phyloP scores from a whole-genome alignment of 208 protist species.

The Acanthamoeba polyphaga region DNA sequence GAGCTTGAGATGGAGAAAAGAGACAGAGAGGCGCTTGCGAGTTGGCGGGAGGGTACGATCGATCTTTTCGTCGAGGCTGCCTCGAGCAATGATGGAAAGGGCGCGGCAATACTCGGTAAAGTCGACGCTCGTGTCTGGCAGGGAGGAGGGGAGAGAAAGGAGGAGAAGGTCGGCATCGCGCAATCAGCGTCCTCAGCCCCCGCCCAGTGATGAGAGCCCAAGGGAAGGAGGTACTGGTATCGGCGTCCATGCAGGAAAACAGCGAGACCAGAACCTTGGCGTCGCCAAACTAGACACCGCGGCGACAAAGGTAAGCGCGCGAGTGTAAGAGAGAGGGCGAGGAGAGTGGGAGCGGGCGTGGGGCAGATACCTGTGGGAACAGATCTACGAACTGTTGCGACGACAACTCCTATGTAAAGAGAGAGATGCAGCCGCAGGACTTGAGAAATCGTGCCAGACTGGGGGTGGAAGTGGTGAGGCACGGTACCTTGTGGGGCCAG shows the following conservation, averaged over 20 bases:
- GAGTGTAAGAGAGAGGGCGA: neutral
- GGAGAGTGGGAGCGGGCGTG: neutral
- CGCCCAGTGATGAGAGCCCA: too few species aligned
- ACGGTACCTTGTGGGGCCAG: neutral
- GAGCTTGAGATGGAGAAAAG: neutral
- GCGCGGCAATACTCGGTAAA: neutral
- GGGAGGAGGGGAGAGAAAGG: neutral
- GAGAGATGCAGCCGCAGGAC: neutral
- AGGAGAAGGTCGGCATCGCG: neutral
- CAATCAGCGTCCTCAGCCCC: too few species aligned
- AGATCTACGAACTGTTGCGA: neutral
- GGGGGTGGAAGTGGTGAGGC: neutral
- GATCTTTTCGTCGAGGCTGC: conserved; percentile 8
- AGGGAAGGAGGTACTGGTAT: neutral
- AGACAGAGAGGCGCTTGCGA: too few species aligned
- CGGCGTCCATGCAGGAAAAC: neutral
- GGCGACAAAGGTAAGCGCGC: neutral
- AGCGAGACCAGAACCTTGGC: conserved; percentile 9
- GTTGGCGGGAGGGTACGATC: neutral
- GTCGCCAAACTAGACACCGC: neutral
- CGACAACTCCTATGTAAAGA: neutral
- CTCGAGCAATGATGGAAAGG: conserved; percentile 27
- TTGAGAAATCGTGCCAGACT: too few species aligned
- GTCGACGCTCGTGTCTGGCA: neutral
- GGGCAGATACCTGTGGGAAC: neutral